Evolutionary conservation across 257 asterid genomes (phyloP).

Genomic region (Solanum medicagineum): DNA sequence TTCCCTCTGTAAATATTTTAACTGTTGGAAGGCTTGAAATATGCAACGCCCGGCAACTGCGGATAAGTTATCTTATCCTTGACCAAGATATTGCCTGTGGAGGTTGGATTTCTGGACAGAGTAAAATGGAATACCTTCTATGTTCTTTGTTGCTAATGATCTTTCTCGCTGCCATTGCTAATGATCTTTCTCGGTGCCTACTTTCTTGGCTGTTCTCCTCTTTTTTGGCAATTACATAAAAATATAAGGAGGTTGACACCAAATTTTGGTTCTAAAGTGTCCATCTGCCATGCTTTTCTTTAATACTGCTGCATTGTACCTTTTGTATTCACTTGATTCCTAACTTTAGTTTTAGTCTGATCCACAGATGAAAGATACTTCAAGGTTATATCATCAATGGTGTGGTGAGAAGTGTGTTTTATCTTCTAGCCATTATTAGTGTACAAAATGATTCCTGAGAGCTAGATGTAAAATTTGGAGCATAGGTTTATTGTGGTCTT

Average conservation of each 20-base stretch:
- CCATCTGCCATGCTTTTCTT: not conserved
- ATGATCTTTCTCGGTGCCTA: not conserved
- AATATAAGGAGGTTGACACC: conserved; percentile 7
- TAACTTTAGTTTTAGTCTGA: not conserved
- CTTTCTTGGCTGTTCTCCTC: not conserved
- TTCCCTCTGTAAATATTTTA: conserved; percentile 4
- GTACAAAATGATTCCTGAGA: not conserved
- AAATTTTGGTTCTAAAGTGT: conserved; percentile 9
- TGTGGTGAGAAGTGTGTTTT: not conserved
- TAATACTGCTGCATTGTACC: not conserved
- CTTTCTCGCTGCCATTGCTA: not conserved
- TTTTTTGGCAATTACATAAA: conserved; percentile 1
- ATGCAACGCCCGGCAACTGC: conserved; percentile 6
- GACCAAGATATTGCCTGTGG: conserved; percentile 9
- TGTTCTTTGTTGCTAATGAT: conserved; percentile 10
- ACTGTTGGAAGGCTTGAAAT: conserved; percentile 7
- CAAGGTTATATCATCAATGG: not conserved
- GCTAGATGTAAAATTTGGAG: not conserved
- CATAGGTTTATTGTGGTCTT: not conserved
- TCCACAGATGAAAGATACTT: not conserved
- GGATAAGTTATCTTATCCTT: not conserved
- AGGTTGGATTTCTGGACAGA: conserved; percentile 7
- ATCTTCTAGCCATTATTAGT: not conserved
- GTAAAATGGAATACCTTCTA: conserved; percentile 1
- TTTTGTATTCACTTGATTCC: not conserved